Base-by-base conservation (phyloP, 352 stramenopile species). In the Phytopythium mirpurense region DNA sequence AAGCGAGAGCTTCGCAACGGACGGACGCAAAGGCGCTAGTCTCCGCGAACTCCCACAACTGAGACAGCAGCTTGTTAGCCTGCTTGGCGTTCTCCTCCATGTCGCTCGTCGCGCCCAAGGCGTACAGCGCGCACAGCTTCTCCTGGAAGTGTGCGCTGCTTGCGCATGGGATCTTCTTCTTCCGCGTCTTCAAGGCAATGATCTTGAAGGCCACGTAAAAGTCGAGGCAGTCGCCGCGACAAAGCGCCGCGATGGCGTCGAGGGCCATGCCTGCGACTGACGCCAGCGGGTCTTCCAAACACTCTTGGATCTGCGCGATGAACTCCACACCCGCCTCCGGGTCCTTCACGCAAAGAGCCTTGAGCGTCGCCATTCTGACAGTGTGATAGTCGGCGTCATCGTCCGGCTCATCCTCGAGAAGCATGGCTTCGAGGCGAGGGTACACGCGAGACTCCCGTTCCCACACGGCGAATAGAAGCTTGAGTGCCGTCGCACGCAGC, bases 121-220 rank as follows among this genome's bases (percentile, higher is more conserved):
- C 52, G 51, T 88, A 88, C 42, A 90, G 79, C 5, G 41, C 54
- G 31, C 75, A 86, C 23, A 90, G 45, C 24, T 68, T 62, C 48
- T 85, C 70, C 32, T 80, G 77, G 38, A 88, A 86, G 5, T 79
- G 73, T 7, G 68, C 38, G 10, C 75, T 49, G 5, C 78, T 61
- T 7, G 60, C 57, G 51, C 74, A 86, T 5, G 42, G 41, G 3
- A 93, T 62, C 47, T 78, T 86, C 27, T 78, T 76, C 56, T 90
- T 90, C 29, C 69, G 70, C 47, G 86, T 62, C 54, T 90, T 93
- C 34, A 72, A 59, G 4, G 72, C 36, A 27, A 93, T 71, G 32
- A 86, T 89, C 68, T 91, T 93, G 59, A 88, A 77, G 9, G 68
- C 77, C 0, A 82, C 75, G 49, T 83, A 84, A 44, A 88, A 88